Evolutionary conservation across 108 stramenopile species (phyloP).

Genomic region (Fragilaria crotonensis): DNA sequence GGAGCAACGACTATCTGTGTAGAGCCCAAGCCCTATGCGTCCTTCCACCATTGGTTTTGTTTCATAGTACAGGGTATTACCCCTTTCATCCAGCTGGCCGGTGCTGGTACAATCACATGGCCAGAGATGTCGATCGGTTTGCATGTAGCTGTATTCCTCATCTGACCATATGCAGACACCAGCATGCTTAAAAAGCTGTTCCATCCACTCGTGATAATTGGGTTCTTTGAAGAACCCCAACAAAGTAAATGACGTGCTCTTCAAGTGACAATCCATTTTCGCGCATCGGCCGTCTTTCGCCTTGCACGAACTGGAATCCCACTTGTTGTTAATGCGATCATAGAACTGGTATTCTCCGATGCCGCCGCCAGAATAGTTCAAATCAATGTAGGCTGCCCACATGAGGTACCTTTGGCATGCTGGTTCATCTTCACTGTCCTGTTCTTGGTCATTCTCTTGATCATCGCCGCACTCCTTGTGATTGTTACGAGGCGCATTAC

Average conservation of each 20-base stretch:
- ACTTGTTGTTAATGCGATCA: conserved; percentile 16
- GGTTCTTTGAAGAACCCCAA: conserved; percentile 58
- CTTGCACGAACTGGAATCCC: conserved; percentile 34
- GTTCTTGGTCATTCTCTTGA: conserved; percentile 12
- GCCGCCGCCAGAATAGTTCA: conserved; percentile 45
- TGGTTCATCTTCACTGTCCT: conserved; percentile 12
- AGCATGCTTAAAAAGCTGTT: conserved; percentile 61
- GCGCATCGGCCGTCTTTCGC: conserved; percentile 21
- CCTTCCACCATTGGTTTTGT: conserved; percentile 39
- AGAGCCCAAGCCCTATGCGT: conserved; percentile 33
- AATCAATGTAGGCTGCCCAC: conserved; percentile 69
- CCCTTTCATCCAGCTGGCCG: neutral
- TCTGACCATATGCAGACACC: conserved; percentile 49
- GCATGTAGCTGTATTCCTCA: conserved; percentile 23
- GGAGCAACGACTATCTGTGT: conserved; percentile 40
- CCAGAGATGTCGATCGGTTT: conserved; percentile 4
- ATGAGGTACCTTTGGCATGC: conserved; percentile 48
- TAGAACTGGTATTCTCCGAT: conserved; percentile 61
- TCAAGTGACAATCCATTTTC: conserved; percentile 58
- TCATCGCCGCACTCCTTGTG: conserved; percentile 7
- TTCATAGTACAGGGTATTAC: conserved; percentile 45
- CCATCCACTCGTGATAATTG: conserved; percentile 40
- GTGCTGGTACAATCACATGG: conserved; percentile 11
- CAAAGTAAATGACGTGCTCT: conserved; percentile 30
- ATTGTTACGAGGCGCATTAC: conserved; percentile 12